These are phyloP conservation scores for Acer saccharum DNA, from an alignment of 345 rosid genomes.

Conservation along the genomic window DNA sequence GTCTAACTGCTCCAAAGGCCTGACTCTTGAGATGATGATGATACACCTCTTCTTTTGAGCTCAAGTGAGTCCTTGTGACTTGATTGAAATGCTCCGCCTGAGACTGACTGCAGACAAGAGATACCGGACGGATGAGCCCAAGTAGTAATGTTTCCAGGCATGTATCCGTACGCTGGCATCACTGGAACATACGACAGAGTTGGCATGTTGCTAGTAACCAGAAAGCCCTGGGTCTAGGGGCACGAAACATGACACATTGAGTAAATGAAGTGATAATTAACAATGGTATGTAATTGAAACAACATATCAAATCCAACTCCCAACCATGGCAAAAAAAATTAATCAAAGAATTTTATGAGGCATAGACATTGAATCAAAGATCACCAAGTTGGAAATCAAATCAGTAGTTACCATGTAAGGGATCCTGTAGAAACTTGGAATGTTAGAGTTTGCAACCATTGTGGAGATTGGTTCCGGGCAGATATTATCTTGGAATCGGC, in stretches of 20 bases:
- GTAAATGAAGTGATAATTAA: neutral
- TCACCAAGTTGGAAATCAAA: neutral
- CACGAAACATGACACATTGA: neutral
- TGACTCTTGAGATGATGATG: neutral
- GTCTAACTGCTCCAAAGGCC: conserved; percentile 20
- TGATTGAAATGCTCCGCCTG: neutral
- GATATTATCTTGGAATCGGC: conserved; percentile 18
- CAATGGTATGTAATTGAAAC: too few relatives aligned
- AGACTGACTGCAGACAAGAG: neutral
- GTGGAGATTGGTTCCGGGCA: conserved; percentile 7
- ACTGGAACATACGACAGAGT: neutral
- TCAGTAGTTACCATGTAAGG: conserved; percentile 19
- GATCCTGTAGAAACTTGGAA: neutral
- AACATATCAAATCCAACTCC: neutral
- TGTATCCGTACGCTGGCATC: neutral
- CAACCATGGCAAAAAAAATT: neutral
- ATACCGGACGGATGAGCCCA: conserved; percentile 21
- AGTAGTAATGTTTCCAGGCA: neutral
- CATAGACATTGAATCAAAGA: neutral
- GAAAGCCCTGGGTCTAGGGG: conserved; percentile 4
- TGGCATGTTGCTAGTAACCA: neutral
- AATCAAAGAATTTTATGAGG: too few relatives aligned
- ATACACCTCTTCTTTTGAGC: neutral
- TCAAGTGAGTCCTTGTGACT: conserved; percentile 16
- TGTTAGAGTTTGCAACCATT: neutral